Evolutionary conservation across 2,329 filamentous ascomycete species (phyloP), one percentile per base, ranked within the genome.

Genomic region (Hypoxylon sp.): DNA sequence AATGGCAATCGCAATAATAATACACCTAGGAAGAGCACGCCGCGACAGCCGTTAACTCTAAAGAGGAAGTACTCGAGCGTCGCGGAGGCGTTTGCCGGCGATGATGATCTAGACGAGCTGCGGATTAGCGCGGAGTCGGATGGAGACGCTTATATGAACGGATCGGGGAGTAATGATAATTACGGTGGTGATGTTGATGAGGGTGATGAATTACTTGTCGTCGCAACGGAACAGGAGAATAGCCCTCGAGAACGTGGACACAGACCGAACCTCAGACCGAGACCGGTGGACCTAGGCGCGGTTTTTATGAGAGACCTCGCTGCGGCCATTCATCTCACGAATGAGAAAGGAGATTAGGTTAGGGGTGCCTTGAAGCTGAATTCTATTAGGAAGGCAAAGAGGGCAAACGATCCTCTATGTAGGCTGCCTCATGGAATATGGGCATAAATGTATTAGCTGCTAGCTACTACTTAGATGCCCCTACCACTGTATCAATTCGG

Each of bases 31-130:
- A 63, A 44, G 22, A 54, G 5, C 46, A 24, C 6, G 13, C 35
- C 52, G 2, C 56, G 6, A 13, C 55, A 53, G 9, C 56, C 55
- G 2, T 47, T 61, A 2, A 56, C 57, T 37, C 48, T 67, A 0
- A 74, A 74, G 64, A 69, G 73, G 19, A 79, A 78, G 56, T 79
- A 78, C 66, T 78, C 78, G 14, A 80, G 74, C 58, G 78, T 80
- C 0, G 73, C 75, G 0, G 78, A 80, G 53, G 79, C 78, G n/a
- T 78, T 80, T 51, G 70, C 74, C 47, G 72, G 76, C 3, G 75
- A 74, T 3, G 63, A 70, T 5, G 54, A 65, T n/a, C 17, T 56
- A 3, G 46, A 37, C 3, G 56, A 46, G 58, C 22, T 62, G n/a
- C 31, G 26, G 9, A 54, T 33, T 9, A 31, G 57, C 6, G 19